Percentiles rank a stretch among this genome's conserved stretches.
Evolutionary conservation across 257 asterid species (phyloP).

Genomic region (Salvia miltiorrhiza): DNA sequence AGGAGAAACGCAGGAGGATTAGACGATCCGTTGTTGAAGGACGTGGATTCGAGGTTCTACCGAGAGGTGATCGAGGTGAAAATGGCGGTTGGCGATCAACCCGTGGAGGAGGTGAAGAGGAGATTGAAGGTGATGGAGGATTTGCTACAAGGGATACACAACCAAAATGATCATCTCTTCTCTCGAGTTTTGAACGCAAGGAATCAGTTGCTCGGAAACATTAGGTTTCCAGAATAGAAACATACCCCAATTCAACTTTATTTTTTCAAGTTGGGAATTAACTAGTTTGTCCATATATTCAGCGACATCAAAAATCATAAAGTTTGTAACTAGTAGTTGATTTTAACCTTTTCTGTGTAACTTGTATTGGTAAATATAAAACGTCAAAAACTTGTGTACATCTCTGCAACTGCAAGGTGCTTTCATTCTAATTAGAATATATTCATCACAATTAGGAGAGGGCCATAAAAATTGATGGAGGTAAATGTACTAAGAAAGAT

Average conservation of each 20-base stretch:
- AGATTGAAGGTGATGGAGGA: conserved; percentile 39
- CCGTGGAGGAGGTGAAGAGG: conserved; percentile 28
- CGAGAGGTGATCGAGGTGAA: conserved; percentile 54
- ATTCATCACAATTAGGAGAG: no score
- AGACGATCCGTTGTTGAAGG: conserved; percentile 32
- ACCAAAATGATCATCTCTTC: conserved; percentile 42
- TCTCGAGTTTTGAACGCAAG: conserved; percentile 48
- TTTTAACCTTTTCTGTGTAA: background rate
- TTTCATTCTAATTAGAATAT: no score
- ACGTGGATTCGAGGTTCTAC: conserved; percentile 34
- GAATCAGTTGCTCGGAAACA: conserved; percentile 41
- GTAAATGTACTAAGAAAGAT: background rate
- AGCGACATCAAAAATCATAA: background rate
- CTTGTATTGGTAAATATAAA: no score
- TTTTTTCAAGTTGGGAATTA: no score
- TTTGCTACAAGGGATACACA: conserved; percentile 32
- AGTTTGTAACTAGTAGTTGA: background rate
- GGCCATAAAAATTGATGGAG: background rate
- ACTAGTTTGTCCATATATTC: background rate
- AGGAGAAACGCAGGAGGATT: conserved; percentile 28
- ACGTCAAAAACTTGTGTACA: no score
- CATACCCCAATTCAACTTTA: background rate
- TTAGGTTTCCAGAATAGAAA: conserved; percentile 30
- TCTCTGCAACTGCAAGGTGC: no score
- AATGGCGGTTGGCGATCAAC: background rate